These are phyloP conservation scores for Euclidium syriacum DNA, from an alignment of 345 rosid species.

Conservation along the genomic window DNA sequence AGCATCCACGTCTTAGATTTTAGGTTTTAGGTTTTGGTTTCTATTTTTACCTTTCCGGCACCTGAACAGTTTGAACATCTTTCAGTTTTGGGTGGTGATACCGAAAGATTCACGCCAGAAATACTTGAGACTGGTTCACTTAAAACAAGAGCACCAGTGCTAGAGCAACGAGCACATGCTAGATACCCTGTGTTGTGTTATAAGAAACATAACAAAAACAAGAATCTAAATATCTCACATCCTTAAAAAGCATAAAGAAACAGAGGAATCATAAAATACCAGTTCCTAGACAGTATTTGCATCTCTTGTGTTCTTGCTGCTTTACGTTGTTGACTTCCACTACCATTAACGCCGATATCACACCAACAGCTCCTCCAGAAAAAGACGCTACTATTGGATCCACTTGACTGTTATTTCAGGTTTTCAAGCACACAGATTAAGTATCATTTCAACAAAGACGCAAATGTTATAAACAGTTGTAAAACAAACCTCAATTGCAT, in stretches of 20 bases:
- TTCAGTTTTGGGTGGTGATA: slow-evolving; percentile 59
- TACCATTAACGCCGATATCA: slow-evolving; percentile 93
- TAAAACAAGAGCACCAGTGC: slow-evolving; percentile 69
- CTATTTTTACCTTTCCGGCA: slow-evolving; percentile 69
- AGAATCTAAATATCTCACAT: not conserved
- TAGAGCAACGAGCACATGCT: slow-evolving; percentile 94
- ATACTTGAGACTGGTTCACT: slow-evolving; percentile 61
- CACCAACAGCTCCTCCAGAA: slow-evolving; percentile 98
- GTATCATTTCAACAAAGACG: not conserved
- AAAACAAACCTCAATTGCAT: slow-evolving; percentile 97
- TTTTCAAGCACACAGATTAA: slow-evolving; percentile 15
- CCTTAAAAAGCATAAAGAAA: not conserved
- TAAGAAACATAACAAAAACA: not conserved
- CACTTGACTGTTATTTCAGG: slow-evolving; percentile 59
- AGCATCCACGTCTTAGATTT: slow-evolving; percentile 3
- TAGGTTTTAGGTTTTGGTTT: not conserved
- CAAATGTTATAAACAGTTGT: no score
- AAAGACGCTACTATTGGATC: slow-evolving; percentile 98
- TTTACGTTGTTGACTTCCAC: slow-evolving; percentile 95
- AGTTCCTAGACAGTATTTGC: slow-evolving; percentile 98
- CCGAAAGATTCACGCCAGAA: slow-evolving; percentile 44
- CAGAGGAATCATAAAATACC: slow-evolving; percentile 36
- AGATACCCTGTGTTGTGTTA: slow-evolving; percentile 67
- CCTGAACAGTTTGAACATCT: slow-evolving; percentile 97
- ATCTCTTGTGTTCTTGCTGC: slow-evolving; percentile 90